These are phyloP conservation scores for Boechera stricta DNA, from an alignment of 345 rosid genomes.

Conservation along the genomic window DNA sequence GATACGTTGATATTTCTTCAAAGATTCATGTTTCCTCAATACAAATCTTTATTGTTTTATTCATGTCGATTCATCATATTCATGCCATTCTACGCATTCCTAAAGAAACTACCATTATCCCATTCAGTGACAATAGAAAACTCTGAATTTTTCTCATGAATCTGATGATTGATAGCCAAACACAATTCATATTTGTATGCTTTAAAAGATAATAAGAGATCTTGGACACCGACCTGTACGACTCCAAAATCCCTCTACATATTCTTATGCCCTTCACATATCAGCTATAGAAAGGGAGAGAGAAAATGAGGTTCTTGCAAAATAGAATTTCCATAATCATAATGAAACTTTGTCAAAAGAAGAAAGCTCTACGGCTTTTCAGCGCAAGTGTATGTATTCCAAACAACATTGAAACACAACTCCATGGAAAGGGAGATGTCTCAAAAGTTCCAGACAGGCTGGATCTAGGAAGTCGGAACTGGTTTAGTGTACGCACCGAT, in stretches of 20 bases:
- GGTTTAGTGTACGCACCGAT: slow-evolving; percentile 50
- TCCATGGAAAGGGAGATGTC: slow-evolving; percentile 11
- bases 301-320: not conserved
- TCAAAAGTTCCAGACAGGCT: slow-evolving; percentile 13
- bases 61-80: too few species aligned
- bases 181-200: not conserved
- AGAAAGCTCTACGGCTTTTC: not conserved
- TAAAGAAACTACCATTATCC: not conserved
- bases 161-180: not conserved
- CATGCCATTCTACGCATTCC: not conserved
- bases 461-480: slow-evolving; percentile 20
- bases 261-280: not conserved
- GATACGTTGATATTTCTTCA: not conserved
- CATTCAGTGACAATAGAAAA: not conserved
- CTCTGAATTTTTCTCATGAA: too few species aligned
- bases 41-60: too few species aligned
- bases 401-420: slow-evolving; percentile 29
- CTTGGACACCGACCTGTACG: not conserved
- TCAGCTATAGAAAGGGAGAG: not conserved
- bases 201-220: not conserved
- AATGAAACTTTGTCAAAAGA: not conserved
- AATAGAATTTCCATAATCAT: not conserved
- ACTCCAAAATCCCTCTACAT: not conserved
- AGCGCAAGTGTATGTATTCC: slow-evolving; percentile 5
- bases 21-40: not conserved